Base-by-base conservation (phyloP, 2,329 filamentous ascomycete genomes). In the Fusarium solani-melongenae region DNA sequence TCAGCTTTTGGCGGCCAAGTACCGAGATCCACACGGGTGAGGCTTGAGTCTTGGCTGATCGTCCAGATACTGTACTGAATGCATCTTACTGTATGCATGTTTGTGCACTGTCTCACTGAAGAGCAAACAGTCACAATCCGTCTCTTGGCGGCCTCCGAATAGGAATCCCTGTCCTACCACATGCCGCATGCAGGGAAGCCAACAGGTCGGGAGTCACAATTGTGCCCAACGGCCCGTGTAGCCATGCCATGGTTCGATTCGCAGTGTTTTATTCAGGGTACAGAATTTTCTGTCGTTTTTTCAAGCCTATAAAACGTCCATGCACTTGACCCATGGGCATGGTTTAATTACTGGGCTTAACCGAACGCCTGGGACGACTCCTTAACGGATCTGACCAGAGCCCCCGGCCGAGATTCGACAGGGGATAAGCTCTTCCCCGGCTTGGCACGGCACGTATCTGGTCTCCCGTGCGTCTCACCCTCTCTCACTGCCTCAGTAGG, bases 281-380 rank as follows among this genome's bases (percentile, higher is more conserved):
- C 12, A 53, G 49, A 41, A 33, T 55, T 64, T 51, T 36, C 55
- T 34, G 31, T 57, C 22, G 58, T 49, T 31, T 9, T 63, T 57
- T 55, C 69, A 68, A 64, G 58, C 58, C 49, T 22, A 22, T 11
- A 10, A 62, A 62, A 55, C 34, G 38, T 36, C 46, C 34, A 57
- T 39, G 51, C 51, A 46, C 29, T 60, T 31, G 39, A 38, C 6
- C 27, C 63, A 55, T 60, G 58, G 57, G 55, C 36, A 36, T 60
- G 62, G 72, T 77, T 77, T 69, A 78, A 77, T 77, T 78, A 69
- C 64, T 56, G 64, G 72, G 67, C 72, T 68, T 67, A 76, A 74
- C 76, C 76, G 70, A 73, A 67, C 63, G 67, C 70, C 75, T 77
- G 76, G 76, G 76, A 77, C 72, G 69, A 62, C 68, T 70, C 27